Percentiles rank a stretch among this genome's conserved stretches.
Conservation (phyloP, 2,329 filamentous ascomycete genomes). For the Botryotinia convoluta region DNA sequence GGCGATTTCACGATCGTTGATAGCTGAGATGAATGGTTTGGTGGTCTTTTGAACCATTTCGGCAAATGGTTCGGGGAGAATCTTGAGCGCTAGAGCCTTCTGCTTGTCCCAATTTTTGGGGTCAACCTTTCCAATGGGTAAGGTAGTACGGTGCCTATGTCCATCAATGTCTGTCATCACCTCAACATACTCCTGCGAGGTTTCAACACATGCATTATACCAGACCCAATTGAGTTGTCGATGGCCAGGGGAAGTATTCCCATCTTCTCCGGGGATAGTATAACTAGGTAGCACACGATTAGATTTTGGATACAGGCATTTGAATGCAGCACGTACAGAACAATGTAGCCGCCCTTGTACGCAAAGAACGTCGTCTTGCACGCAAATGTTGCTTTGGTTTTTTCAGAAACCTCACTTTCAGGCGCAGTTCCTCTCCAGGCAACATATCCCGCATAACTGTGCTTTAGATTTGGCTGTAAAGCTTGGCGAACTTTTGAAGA, state of each 20-base stretch:
- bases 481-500: not conserved
- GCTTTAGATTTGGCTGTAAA: not conserved
- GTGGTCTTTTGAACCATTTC: constrained; percentile 21
- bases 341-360: not conserved
- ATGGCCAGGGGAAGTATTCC: not conserved
- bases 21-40: constrained; percentile 17
- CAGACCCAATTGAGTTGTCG: constrained; percentile 9
- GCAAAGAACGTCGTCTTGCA: not conserved
- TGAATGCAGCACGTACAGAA: not conserved
- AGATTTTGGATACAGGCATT: not conserved
- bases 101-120: not conserved
- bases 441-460: not conserved
- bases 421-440: not conserved
- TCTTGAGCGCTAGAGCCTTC: not conserved
- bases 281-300: not conserved
- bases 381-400: not conserved
- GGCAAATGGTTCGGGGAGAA: constrained; percentile 1
- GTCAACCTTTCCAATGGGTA: not conserved
- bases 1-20: constrained; percentile 11
- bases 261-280: constrained; percentile 7
- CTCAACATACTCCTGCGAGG: not conserved
- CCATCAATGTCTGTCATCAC: constrained; percentile 5
- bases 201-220: not conserved
- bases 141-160: not conserved
- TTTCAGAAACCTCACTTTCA: not conserved